phyloP scores from a whole-genome alignment of 2,329 filamentous ascomycete genomes.

The Celoporthe dispersa region DNA sequence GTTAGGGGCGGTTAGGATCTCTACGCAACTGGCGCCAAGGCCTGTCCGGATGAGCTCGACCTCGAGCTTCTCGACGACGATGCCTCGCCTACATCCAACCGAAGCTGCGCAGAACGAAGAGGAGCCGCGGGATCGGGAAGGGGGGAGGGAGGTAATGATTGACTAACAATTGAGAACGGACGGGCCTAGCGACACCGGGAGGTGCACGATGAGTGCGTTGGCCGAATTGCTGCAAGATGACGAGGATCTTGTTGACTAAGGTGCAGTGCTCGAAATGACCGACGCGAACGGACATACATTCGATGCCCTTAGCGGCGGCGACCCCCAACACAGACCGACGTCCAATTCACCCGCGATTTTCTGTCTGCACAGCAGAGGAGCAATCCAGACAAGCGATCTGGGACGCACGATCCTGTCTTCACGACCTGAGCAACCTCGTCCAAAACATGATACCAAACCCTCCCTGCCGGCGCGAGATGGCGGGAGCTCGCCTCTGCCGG shows the following conservation, averaged over 20 bases:
- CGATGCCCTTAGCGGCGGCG: neutral
- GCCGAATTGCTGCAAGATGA: neutral
- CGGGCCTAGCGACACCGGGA: neutral
- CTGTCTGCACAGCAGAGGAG: neutral
- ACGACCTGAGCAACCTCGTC: neutral
- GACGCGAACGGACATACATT: neutral
- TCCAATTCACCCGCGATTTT: neutral
- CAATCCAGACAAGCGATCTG: neutral
- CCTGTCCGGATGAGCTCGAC: neutral
- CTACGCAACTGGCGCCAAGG: slow-evolving; percentile 14
- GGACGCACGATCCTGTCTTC: neutral
- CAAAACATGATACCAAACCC: slow-evolving; percentile 4
- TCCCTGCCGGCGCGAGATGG: slow-evolving; percentile 9
- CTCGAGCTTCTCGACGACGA: neutral
- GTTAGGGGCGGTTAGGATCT: slow-evolving; percentile 42
- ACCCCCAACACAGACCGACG: neutral
- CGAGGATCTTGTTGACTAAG: neutral
- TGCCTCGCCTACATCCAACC: neutral
- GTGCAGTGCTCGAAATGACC: neutral
- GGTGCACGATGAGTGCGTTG: too few species aligned
- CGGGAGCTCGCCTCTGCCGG: slow-evolving; percentile 4
- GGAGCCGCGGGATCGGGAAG: neutral
- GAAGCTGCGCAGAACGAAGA: neutral
- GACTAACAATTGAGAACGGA: neutral
- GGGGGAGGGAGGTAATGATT: neutral